Base-by-base conservation (phyloP, 768 basidiomycete genomes). In the Tylopilus intermedius region DNA sequence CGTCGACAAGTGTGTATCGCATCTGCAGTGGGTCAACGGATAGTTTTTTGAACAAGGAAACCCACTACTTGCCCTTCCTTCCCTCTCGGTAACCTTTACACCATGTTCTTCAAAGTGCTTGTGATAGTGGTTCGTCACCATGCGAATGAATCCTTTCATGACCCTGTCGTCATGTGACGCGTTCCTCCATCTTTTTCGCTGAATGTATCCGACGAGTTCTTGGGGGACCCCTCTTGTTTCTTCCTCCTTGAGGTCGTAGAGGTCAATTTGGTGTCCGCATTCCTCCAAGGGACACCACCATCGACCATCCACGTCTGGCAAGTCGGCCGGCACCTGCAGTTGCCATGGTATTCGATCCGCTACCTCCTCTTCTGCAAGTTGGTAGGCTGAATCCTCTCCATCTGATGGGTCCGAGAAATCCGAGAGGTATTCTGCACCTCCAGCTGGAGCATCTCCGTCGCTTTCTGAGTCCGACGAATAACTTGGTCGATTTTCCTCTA, bases 331-430 rank as follows among this genome's bases (percentile, higher is more conserved):
- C 8, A 60, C 45, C 35, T 63, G 66, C 45, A 73, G 62, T 45
- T 68, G 67, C 37, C 59, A 57, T 4, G 79, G 80, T 43, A 81
- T 64, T 13, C 32, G 71, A 44, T 38, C 54, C 50, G 44, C 57
- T 57, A 58, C 66, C 50, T 43, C 49, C 22, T 67, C 70, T 18
- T 50, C 51, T 37, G 54, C 49, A 10, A 46, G 3, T 1, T 18
- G 18, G 8, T 62, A 47, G 38, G 67, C 66, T 43, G 74, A 71
- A 40, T 75, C 74, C 2, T 74, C 69, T 11, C 67, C 68, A 21
- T 77, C 75, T 4, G 81, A 81, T 7, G 65, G 60, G n/a, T 77
- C 75, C 10, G 78, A 79, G 61, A 84, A 84, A 59, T 85, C 83
- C 0, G 79, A 73, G 60, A 79, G 80, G 56, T 83, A 83, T 10